Base-by-base conservation (phyloP, 2,329 filamentous ascomycete species). In the Ustulina deusta region DNA sequence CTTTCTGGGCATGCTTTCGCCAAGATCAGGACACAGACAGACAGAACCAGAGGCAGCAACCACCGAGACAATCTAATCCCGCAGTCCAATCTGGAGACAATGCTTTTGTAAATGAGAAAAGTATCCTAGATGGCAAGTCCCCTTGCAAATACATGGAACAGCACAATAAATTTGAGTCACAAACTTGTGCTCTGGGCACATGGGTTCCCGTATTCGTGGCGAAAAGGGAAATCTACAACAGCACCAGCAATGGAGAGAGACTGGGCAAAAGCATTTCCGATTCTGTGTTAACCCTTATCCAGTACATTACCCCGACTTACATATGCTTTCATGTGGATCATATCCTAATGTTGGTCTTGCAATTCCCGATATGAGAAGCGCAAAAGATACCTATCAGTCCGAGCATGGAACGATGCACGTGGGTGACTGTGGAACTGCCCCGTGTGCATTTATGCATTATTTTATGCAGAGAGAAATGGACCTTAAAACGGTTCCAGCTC, bases 131-230 rank as follows among this genome's bases (percentile, higher is more conserved):
- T 13, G 25, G 1, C 7, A 27, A 29, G 5, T 10, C 15, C 17
- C 32, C 44, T 2, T 49, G 32, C 44, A 20, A 60, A 15, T 60
- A 60, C 22, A 29, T 60, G 17, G 44, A 22, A 27, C 34, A 34
- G 34, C 52, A 42, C 36, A 52, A 46, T 11, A 20, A 3, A 29
- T 62, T 55, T 27, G 59, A 54, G 27, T 20, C 49, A 10, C 59
- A 44, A 13, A 22, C 13, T 13, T 10, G 15, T 3, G 10, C 36
- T 17, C 11, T 61, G 25, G 48, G 36, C 20, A 17, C 6, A 32
- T 61, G 59, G 59, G 59, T 55, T 25, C 48, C 17, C 3, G 36
- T 46, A 20, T 55, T 62, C 27, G 38, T 62, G 59, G 27, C 38
- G 1, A 9, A 44, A 10, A 13, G 25, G 10, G 59, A 62, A 25